Percentiles rank a stretch among this genome's conserved stretches.
Evolutionary conservation across 108 stramenopile genomes (phyloP).

Genomic region (Hondaea fermentalgiana): DNA sequence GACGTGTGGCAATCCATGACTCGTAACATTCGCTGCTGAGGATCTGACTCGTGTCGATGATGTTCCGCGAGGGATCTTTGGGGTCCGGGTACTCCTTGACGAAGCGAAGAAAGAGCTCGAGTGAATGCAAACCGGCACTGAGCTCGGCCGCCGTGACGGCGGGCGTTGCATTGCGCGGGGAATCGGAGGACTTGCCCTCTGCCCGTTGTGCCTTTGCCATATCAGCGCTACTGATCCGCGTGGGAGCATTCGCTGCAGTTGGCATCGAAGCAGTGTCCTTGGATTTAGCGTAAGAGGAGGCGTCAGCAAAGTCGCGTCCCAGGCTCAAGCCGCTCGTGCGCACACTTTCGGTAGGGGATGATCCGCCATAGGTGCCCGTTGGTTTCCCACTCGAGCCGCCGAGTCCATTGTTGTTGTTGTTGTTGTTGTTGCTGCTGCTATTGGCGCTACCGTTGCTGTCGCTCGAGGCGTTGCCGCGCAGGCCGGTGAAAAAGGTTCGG

Average conservation of each 20-base stretch:
- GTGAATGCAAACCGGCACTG: background rate
- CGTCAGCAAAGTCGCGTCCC: background rate
- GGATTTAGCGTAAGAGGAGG: background rate
- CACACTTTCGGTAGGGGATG: background rate
- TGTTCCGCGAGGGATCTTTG: background rate
- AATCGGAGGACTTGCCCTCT: background rate
- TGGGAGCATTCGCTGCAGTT: too few species aligned
- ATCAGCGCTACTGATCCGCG: background rate
- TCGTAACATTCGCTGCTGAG: conserved; percentile 3
- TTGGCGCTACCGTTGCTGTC: background rate
- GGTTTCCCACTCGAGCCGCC: too few species aligned
- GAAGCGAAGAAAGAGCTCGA: background rate
- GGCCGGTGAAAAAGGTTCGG: too few species aligned
- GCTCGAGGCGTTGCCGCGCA: background rate
- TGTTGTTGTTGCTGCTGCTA: background rate
- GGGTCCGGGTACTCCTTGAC: background rate
- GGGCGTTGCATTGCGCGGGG: background rate
- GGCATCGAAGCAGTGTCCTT: background rate
- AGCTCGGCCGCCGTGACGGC: background rate
- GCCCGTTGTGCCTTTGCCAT: too few species aligned
- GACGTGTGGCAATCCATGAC: background rate
- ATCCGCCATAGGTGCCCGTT: background rate
- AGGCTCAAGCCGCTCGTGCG: background rate
- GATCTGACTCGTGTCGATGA: background rate
- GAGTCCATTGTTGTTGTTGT: background rate